Conservation (phyloP, 176 grass and related monocot genomes). For the Tuctoria greenei region DNA sequence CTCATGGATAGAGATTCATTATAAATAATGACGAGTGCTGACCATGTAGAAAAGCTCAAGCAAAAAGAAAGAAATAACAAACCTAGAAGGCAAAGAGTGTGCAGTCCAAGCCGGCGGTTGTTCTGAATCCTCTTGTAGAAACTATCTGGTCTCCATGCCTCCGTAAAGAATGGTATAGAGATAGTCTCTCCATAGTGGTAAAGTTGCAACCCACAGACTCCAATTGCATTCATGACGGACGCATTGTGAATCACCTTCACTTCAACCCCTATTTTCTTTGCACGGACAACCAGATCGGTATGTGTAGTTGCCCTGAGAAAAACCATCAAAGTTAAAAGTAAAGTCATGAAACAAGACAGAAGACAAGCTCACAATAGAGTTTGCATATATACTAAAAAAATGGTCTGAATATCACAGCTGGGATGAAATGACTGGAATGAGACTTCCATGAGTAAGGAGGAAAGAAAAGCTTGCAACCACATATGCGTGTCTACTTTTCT, state of each 20-base stretch:
- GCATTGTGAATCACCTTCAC: conserved; percentile 89
- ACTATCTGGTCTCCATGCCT: conserved; percentile 84
- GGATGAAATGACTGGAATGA: neutral
- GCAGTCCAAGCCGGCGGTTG: conserved; percentile 67
- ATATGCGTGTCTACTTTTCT: neutral
- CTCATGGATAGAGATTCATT: neutral
- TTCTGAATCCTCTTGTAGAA: conserved; percentile 91
- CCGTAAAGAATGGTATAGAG: conserved; percentile 92
- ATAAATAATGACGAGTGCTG: neutral
- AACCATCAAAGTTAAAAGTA: neutral
- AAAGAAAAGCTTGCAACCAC: neutral
- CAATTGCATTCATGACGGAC: conserved; percentile 88
- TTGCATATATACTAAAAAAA: neutral
- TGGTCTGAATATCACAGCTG: neutral
- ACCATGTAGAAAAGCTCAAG: neutral
- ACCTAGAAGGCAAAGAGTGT: conserved; percentile 96
- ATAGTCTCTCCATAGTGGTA: conserved; percentile 85
- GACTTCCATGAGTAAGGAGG: neutral
- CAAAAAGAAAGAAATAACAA: conserved; percentile 2
- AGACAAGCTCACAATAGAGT: neutral
- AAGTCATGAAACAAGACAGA: neutral
- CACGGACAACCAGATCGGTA: conserved; percentile 86
- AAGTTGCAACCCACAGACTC: conserved; percentile 84
- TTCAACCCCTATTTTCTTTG: conserved; percentile 66
- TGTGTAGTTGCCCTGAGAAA: conserved; percentile 82